Base-by-base conservation (phyloP, 345 rosid species). In the Arabidopsis thaliana region DNA sequence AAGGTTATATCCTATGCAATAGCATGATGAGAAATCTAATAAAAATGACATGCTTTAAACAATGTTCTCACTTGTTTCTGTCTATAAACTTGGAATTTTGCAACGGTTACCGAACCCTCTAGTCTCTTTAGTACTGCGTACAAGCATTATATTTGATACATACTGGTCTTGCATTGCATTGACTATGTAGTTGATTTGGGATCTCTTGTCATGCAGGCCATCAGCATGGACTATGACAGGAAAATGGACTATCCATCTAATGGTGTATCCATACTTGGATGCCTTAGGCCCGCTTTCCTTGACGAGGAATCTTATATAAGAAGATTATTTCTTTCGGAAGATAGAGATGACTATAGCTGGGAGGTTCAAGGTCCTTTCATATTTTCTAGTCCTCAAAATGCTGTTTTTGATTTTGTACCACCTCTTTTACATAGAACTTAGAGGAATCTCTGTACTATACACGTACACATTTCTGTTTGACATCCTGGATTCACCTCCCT, bases 191-290 rank as follows among this genome's bases (percentile, higher is more conserved):
- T 40, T 73, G 58, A 73, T 50, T 46, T 65, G 57, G 72, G 56
- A 23, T 74, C 40, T 74, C 48, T 64, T 75, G 63, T 51, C 50
- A 40, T 66, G 44, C 79, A 90, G 98, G 91, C 89, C 40, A 78
- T 83, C 70, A 76, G 76, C 36, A 58, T 68, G 80, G 93, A 87
- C 73, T 84, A 80, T 79, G 83, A 79, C 69, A 85, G 71, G 74
- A 82, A 84, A 77, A 87, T 87, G 93, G 88, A 85, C 78, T 77
- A 82, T 81, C 97, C 98, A 4, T 87, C 96, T 65, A 94, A 94
- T 84, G 97, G 93, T 67, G 91, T 94, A 30, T 87, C 97, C 38
- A 86, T 94, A 75, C 73, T 91, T 41, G 97, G 95, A 23, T 91
- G 89, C 84, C 89, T 94, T 16, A 83, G 93, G 71, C 96, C 97